phyloP scores from a whole-genome alignment of 129 eudicot species.

The Ambrosia trifida region DNA sequence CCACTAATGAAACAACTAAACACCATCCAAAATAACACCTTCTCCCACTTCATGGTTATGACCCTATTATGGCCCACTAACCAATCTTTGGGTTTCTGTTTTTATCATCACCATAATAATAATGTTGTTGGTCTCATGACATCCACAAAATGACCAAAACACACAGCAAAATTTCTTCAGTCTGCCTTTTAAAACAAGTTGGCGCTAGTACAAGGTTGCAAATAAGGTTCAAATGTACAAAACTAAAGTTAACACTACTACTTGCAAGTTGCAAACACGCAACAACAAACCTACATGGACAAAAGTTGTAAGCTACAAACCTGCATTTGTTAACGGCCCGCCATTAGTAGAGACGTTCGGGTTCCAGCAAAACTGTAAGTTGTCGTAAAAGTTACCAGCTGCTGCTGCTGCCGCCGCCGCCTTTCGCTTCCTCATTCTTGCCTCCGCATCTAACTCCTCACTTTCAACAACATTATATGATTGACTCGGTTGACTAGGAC shows the following conservation, averaged over 20 bases:
- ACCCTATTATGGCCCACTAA: conserved; percentile 32
- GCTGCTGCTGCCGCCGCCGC: conserved; percentile 24
- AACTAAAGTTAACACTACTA: conserved; percentile 34
- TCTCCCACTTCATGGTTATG: conserved; percentile 32
- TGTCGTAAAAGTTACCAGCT: conserved; percentile 34
- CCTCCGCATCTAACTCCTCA: conserved; percentile 29
- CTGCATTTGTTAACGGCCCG: conserved; percentile 37
- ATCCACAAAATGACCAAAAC: background rate
- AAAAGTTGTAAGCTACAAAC: conserved; percentile 36
- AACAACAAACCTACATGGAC: conserved; percentile 12
- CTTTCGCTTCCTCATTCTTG: conserved; percentile 40
- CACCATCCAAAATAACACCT: conserved; percentile 31
- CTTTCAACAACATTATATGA: conserved; percentile 27
- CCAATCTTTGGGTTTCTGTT: conserved; percentile 8
- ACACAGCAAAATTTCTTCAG: conserved; percentile 9
- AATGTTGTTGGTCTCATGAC: background rate
- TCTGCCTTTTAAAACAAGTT: conserved; percentile 10
- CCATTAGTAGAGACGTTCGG: conserved; percentile 35
- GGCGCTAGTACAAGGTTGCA: conserved; percentile 27
- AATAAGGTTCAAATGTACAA: conserved; percentile 35
- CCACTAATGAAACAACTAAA: conserved; percentile 33
- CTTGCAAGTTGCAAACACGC: conserved; percentile 29
- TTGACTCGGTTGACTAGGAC: conserved; percentile 41
- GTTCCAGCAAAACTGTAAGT: conserved; percentile 39
- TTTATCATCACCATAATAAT: conserved; percentile 2